Conservation (phyloP, 129 eudicot genomes). For the Flaveria sonorensis region DNA sequence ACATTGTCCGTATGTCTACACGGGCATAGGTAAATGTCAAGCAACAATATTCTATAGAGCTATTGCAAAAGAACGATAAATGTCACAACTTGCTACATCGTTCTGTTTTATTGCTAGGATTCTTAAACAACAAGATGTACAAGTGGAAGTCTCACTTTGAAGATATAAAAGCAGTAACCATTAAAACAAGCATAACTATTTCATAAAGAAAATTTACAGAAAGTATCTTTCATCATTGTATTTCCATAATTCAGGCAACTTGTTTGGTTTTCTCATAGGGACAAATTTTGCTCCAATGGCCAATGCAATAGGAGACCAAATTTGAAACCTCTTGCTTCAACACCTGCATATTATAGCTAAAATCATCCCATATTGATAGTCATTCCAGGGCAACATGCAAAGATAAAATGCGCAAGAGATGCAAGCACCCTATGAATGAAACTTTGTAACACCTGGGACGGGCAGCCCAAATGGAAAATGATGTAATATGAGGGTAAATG, state of each 20-base stretch:
- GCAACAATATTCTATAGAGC: not conserved
- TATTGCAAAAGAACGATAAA: not conserved
- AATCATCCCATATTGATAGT: conserved; percentile 18
- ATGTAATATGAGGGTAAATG: not conserved
- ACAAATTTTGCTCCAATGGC: conserved; percentile 97
- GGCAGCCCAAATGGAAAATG: not conserved
- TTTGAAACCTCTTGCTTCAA: conserved; percentile 96
- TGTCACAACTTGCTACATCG: not conserved
- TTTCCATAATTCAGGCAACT: conserved; percentile 52
- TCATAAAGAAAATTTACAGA: not conserved
- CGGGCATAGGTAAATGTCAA: not conserved
- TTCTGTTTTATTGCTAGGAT: conserved; percentile 9
- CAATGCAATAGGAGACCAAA: conserved; percentile 96
- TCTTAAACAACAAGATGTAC: conserved; percentile 16
- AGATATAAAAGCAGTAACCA: not conserved
- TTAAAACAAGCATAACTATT: not conserved
- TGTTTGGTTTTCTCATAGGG: conserved; percentile 90
- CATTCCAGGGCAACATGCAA: not conserved
- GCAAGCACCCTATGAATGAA: not conserved
- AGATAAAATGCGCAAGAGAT: not conserved
- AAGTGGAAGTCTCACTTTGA: conserved; percentile 7
- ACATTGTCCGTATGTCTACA: not conserved
- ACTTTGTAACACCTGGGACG: not conserved
- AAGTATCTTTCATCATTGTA: not conserved
- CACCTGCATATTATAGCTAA: conserved; percentile 50